These are phyloP conservation scores for Orbilia javanica DNA, from an alignment of 2,329 filamentous ascomycete genomes.

Conservation along the genomic window DNA sequence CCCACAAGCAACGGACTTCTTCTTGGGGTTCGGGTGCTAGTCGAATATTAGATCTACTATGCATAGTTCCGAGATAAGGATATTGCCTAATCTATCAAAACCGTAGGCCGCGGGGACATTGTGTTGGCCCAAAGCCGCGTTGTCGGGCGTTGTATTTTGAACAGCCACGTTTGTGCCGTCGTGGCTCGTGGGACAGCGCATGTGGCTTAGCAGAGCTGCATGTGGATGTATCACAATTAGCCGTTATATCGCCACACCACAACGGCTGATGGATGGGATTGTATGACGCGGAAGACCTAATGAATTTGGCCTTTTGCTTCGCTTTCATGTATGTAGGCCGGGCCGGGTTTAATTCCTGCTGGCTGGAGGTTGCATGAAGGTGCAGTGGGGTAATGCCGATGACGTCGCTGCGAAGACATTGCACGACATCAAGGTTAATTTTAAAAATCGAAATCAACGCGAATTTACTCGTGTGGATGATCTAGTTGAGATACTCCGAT, in stretches of 20 bases:
- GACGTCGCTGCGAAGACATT: constrained; percentile 21
- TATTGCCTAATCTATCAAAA: neutral
- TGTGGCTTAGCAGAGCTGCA: neutral
- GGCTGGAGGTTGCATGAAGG: constrained; percentile 17
- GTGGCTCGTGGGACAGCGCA: neutral
- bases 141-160: neutral
- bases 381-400: constrained; percentile 25
- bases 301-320: constrained; percentile 13
- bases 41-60: neutral
- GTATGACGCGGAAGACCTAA: constrained; percentile 14
- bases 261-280: neutral
- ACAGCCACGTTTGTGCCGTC: neutral
- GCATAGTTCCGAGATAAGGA: neutral
- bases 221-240: neutral
- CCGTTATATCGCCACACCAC: neutral
- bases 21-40: neutral
- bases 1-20: neutral
- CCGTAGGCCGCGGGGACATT: no score
- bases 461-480: neutral
- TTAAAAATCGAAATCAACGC: neutral
- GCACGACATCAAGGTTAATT: constrained; percentile 13
- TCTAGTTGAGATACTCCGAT: no score
- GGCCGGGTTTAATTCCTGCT: constrained; percentile 52
- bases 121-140: neutral
- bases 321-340: constrained; percentile 17